Evolutionary conservation across 208 protist species (phyloP).

Genomic region (Trypanosoma lewisi): DNA sequence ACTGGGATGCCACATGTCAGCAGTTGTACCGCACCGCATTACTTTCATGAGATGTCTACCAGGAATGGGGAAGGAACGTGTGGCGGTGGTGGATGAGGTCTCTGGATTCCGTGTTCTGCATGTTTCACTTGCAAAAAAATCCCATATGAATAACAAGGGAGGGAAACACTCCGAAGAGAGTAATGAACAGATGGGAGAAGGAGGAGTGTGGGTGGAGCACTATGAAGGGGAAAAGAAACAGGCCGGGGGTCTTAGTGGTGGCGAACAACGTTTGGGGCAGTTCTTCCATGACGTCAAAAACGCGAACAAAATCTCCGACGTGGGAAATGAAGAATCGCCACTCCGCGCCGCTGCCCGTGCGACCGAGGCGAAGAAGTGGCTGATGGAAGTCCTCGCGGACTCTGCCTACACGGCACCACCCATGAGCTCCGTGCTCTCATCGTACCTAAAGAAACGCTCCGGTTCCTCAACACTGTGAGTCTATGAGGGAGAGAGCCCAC

Average conservation of each 20-base stretch:
- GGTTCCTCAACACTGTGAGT: constrained; percentile 14
- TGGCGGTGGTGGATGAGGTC: constrained; percentile 56
- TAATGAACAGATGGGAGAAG: neutral
- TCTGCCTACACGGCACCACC: constrained; percentile 74
- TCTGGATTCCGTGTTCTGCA: constrained; percentile 61
- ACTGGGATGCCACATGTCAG: constrained; percentile 15
- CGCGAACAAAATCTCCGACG: constrained; percentile 14
- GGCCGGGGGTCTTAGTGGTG: neutral
- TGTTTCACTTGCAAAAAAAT: constrained; percentile 12
- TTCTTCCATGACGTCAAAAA: constrained; percentile 45
- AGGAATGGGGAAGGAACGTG: constrained; percentile 28
- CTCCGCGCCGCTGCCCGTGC: constrained; percentile 16
- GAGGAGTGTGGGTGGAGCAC: constrained; percentile 19
- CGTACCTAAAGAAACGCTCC: constrained; percentile 49
- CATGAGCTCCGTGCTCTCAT: constrained; percentile 69
- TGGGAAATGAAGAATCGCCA: constrained; percentile 6
- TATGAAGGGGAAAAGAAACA: constrained; percentile 17
- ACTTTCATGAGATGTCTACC: constrained; percentile 40
- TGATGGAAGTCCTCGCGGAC: constrained; percentile 62
- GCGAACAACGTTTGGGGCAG: constrained; percentile 25
- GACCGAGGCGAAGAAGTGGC: constrained; percentile 38
- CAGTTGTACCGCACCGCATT: constrained; percentile 21
- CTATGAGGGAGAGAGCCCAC: neutral
- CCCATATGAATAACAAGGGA: neutral
- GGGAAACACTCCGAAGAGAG: constrained; percentile 3